These are phyloP conservation scores for Choiromyces venosus DNA, from an alignment of 495 filamentous ascomycete genomes.

Conservation along the genomic window DNA sequence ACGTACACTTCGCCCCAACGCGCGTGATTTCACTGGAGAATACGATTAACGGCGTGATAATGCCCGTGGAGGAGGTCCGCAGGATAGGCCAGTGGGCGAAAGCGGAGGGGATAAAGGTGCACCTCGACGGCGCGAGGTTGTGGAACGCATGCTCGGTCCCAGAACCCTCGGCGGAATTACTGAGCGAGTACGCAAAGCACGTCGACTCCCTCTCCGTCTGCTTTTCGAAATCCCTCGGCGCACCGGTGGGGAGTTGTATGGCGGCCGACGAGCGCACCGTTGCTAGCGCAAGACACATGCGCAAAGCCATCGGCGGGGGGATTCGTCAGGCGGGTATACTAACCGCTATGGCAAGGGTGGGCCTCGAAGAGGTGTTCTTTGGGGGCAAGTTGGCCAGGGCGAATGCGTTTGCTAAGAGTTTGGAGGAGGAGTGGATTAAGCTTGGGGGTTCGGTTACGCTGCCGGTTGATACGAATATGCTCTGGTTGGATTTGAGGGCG, in stretches of 20 bases:
- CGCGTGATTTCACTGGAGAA: conserved; percentile 79
- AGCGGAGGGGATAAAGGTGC: conserved; percentile 61
- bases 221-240: conserved; percentile 85
- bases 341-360: conserved; percentile 56
- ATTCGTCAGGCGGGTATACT: conserved; percentile 63
- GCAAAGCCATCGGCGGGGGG: conserved; percentile 82
- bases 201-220: conserved; percentile 81
- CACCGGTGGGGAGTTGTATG: conserved; percentile 77
- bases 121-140: conserved; percentile 78
- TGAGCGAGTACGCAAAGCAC: conserved; percentile 62
- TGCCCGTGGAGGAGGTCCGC: conserved; percentile 64
- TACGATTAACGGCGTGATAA: conserved; percentile 70
- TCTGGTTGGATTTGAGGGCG: conserved; percentile 74
- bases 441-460: conserved; percentile 57
- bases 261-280: conserved; percentile 62
- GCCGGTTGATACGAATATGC: conserved; percentile 85
- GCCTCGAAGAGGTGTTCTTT: conserved; percentile 65
- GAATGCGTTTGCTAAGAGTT: conserved; percentile 60
- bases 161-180: conserved; percentile 49
- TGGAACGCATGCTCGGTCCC: conserved; percentile 66
- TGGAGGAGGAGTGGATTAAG: conserved; percentile 59
- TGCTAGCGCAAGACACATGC: conserved; percentile 63
- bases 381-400: conserved; percentile 58
- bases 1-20: conserved; percentile 65
- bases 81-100: conserved; percentile 66